A percentile compares a stretch with the other conserved stretches of the same genome.
Conservation (phyloP, 176 grass and related monocot species). For the Pontederia paniculata region DNA sequence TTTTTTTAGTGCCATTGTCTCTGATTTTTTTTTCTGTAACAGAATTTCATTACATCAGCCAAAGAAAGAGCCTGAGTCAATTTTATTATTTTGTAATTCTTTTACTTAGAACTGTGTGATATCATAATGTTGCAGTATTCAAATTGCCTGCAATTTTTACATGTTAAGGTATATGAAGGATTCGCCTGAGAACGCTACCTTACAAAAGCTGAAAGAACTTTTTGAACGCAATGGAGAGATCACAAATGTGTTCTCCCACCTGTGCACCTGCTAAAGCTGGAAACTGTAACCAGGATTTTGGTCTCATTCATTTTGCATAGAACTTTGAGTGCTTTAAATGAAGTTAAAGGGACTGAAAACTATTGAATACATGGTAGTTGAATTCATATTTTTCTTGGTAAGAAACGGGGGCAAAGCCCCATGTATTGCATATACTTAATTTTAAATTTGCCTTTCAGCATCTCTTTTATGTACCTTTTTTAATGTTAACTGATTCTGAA, state of each 20-base stretch:
- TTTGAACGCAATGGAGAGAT: conserved; percentile 84
- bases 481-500: too few species aligned
- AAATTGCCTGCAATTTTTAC: conserved; percentile 12
- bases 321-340: conserved; percentile 87
- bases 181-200: conserved; percentile 67
- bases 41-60: too few species aligned
- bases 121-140: background rate
- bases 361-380: conserved; percentile 81
- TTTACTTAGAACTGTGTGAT: background rate
- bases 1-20: too few species aligned
- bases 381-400: background rate
- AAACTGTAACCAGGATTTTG: conserved; percentile 78
- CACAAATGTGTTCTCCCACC: conserved; percentile 73
- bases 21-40: too few species aligned
- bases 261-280: conserved; percentile 78
- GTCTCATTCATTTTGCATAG: conserved; percentile 88
- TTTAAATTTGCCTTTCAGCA: background rate
- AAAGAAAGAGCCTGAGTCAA: background rate
- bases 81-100: background rate
- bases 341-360: conserved; percentile 73
- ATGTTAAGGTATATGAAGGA: conserved; percentile 99
- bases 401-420: too few species aligned
- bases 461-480: too few species aligned
- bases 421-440: too few species aligned
- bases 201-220: conserved; percentile 77